phyloP scores from a whole-genome alignment of 2,329 filamentous ascomycete genomes.

The Colletotrichum simmondsii region DNA sequence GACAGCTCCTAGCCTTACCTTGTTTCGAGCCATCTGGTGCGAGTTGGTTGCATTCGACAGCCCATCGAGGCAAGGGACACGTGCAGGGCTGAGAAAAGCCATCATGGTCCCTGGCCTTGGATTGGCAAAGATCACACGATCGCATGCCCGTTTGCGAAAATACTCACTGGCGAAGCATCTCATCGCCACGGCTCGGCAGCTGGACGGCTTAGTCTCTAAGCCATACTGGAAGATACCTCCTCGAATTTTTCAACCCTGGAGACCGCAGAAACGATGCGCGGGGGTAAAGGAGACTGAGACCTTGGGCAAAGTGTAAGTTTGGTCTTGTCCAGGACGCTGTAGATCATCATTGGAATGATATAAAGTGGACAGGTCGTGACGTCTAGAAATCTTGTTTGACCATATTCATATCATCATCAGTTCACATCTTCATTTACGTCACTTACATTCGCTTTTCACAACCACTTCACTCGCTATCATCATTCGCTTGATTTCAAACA shows the following conservation, averaged over 20 bases:
- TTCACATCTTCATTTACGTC: not conserved
- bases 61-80: not conserved
- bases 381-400: not conserved
- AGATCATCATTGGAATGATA: not conserved
- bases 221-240: not conserved
- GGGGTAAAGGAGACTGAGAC: not conserved
- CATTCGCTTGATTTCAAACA: conserved; percentile 4
- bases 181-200: conserved; percentile 24
- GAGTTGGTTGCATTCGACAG: not conserved
- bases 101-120: not conserved
- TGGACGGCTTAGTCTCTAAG: not conserved
- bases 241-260: no score
- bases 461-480: conserved; percentile 3
- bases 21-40: not conserved
- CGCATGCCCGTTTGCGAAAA: conserved; percentile 7
- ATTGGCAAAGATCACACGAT: not conserved
- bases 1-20: not conserved
- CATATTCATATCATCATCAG: not conserved
- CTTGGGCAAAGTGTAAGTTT: not conserved
- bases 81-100: conserved; percentile 7
- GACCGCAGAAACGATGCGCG: not conserved
- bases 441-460: conserved; percentile 5
- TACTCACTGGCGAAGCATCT: not conserved
- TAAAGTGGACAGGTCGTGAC: not conserved
- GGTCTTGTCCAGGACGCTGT: no score